Evolutionary conservation across 345 rosid species (phyloP).

Genomic region (Anacardium occidentale): DNA sequence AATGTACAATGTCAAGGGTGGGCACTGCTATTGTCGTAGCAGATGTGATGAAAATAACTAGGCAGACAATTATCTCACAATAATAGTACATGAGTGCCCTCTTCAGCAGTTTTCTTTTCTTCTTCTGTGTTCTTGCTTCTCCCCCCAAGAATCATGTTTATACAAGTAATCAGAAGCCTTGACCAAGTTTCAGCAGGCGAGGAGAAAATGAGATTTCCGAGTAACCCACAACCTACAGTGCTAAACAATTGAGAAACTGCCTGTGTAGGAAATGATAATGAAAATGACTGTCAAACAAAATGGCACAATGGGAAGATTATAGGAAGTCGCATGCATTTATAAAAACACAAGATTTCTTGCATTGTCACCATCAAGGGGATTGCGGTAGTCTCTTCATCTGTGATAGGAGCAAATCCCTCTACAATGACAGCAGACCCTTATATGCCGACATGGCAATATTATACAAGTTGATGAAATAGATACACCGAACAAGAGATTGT

Average conservation of each 20-base stretch:
- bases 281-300: too few relatives aligned
- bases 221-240: too few relatives aligned
- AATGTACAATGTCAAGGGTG: not conserved
- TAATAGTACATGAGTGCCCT: not conserved
- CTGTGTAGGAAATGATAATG: too few relatives aligned
- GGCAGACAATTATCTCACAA: not conserved
- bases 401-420: slow-evolving; percentile 56
- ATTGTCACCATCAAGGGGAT: slow-evolving; percentile 79
- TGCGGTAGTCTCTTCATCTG: slow-evolving; percentile 58
- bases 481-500: not conserved
- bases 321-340: not conserved
- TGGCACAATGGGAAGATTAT: too few relatives aligned
- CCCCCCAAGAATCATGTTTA: slow-evolving; percentile 33
- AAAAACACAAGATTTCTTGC: slow-evolving; percentile 27
- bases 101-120: too few relatives aligned
- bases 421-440: slow-evolving; percentile 76
- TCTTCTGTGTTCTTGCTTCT: too few relatives aligned
- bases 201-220: not conserved
- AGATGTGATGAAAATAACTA: not conserved
- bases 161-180: not conserved
- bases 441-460: slow-evolving; percentile 39
- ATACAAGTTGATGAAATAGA: not conserved
- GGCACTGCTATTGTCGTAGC: not conserved
- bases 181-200: not conserved
- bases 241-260: too few relatives aligned